These are phyloP conservation scores for Boletus tomentosulus DNA, from an alignment of 768 basidiomycete species.

Conservation along the genomic window DNA sequence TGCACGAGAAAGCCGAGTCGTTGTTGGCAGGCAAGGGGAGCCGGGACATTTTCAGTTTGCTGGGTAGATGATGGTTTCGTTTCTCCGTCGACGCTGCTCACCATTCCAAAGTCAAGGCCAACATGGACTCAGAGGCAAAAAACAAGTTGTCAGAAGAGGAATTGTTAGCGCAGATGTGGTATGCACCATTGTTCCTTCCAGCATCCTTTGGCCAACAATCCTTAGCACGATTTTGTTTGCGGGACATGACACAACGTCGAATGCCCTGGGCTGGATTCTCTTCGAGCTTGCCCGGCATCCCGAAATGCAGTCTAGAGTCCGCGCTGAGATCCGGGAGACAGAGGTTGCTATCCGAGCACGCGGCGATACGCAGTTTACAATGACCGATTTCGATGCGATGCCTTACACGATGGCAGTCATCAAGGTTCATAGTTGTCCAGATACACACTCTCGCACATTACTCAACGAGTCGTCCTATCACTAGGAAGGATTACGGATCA, in stretches of 20 bases:
- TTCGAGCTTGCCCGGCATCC: slow-evolving; percentile 58
- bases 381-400: slow-evolving; percentile 50
- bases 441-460: not conserved
- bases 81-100: not conserved
- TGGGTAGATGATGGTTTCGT: slow-evolving; percentile 30
- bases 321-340: slow-evolving; percentile 28
- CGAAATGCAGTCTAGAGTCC: slow-evolving; percentile 54
- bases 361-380: slow-evolving; percentile 1
- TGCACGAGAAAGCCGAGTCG: slow-evolving; percentile 13
- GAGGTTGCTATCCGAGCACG: slow-evolving; percentile 1
- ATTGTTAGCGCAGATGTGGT: slow-evolving; percentile 13
- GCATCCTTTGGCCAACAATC: not conserved
- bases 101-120: slow-evolving; percentile 21
- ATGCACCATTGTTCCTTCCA: not conserved
- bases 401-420: slow-evolving; percentile 35
- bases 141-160: slow-evolving; percentile 20
- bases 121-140: slow-evolving; percentile 24
- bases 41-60: slow-evolving; percentile 28
- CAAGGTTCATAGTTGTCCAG: slow-evolving; percentile 14
- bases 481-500: slow-evolving; percentile 38
- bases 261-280: slow-evolving; percentile 31
- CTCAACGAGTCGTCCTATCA: not conserved
- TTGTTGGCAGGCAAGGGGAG: slow-evolving; percentile 14
- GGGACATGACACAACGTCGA: slow-evolving; percentile 52
- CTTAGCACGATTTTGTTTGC: slow-evolving; percentile 46